Evolutionary conservation across 1,284 basidiomycete genomes (phyloP), one percentile per base, ranked within the genome.

Genomic region (Apiotrichum brassicae): DNA sequence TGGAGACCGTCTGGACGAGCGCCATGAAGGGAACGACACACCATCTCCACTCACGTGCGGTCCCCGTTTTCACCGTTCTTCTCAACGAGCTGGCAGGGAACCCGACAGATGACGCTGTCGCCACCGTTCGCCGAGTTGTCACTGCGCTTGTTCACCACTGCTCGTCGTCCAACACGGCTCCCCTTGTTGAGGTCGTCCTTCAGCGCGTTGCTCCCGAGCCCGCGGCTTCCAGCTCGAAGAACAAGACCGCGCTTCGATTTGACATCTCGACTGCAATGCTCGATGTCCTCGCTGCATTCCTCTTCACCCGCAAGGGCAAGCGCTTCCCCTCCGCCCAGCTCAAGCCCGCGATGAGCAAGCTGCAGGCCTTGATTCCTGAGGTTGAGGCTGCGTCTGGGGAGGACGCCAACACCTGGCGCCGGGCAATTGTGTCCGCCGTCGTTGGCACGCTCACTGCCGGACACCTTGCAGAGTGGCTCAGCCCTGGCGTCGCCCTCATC

Each of bases 71-170:
- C 25, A 59, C 68, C 1, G 76, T 79, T 0, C 72, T 90, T 1
- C 56, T 72, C 13, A 63, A 68, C 38, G 56, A 61, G 23, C 46
- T 68, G 2, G 37, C 52, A 1, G 46, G 48, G 6, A 46, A 54
- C 23, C 58, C 63, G 2, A 60, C 66, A 26, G 70, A 76, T n/a
- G 54, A 53, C n/a, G 63, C 65, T 6, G 51, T 72, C n/a, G 56
- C 63, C 8, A 77, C 80, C 0, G 48, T 70, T 20, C 54, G 53
- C 25, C 56, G 61, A 19, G 75, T 84, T 3, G 69, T 87, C 5
- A 92, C 86, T 0, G 83, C 88, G 0, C 72, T 89, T 16, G 80
- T 86, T 5, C 89, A 92, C 65, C 87, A 92, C 64, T 84, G 83
- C 37, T 57, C 64, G 59, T 82, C 84, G 52, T 76, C 84, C 19